phyloP scores from a whole-genome alignment of 768 basidiomycete species.

The Rhodotorula paludigena region DNA sequence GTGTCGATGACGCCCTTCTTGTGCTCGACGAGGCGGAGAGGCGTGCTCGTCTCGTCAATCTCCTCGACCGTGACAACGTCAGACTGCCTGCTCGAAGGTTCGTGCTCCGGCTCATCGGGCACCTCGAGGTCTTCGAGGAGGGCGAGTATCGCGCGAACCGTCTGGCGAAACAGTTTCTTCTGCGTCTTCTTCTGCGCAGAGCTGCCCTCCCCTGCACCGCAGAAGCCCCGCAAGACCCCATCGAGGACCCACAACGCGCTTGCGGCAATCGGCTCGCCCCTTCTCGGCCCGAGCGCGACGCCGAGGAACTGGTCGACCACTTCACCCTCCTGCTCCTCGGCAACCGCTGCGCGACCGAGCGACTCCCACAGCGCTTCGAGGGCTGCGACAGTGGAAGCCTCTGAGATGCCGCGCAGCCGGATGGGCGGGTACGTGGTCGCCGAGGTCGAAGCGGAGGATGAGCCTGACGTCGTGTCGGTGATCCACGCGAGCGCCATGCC shows the following conservation, averaged over 20 bases:
- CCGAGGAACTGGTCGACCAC: slow-evolving; percentile 77
- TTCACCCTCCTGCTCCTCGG: slow-evolving; percentile 63
- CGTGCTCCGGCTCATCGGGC: slow-evolving; percentile 44
- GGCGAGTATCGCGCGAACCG: slow-evolving; percentile 25
- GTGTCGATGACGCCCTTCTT: slow-evolving; percentile 4
- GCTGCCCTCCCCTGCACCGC: slow-evolving; percentile 6
- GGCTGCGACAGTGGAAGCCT: slow-evolving; percentile 56
- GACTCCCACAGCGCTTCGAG: slow-evolving; percentile 61
- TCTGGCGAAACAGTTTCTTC: slow-evolving; percentile 15
- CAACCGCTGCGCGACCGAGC: slow-evolving; percentile 67
- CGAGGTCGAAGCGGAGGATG: neutral
- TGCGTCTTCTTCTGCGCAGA: slow-evolving; percentile 2
- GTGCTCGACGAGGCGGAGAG: slow-evolving; percentile 30
- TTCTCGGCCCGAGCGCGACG: slow-evolving; percentile 55
- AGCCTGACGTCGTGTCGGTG: neutral
- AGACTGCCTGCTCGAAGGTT: neutral
- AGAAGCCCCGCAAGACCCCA: slow-evolving; percentile 68
- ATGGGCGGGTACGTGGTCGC: slow-evolving; percentile 50
- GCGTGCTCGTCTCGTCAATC: neutral
- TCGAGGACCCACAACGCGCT: slow-evolving; percentile 81
- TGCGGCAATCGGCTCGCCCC: slow-evolving; percentile 54
- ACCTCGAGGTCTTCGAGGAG: slow-evolving; percentile 71
- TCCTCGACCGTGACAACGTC: neutral
- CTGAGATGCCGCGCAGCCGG: slow-evolving; percentile 59
- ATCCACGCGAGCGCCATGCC: slow-evolving; percentile 31